Evolutionary conservation across 2,329 filamentous ascomycete genomes (phyloP).

Genomic region (Aspergillus proliferans): DNA sequence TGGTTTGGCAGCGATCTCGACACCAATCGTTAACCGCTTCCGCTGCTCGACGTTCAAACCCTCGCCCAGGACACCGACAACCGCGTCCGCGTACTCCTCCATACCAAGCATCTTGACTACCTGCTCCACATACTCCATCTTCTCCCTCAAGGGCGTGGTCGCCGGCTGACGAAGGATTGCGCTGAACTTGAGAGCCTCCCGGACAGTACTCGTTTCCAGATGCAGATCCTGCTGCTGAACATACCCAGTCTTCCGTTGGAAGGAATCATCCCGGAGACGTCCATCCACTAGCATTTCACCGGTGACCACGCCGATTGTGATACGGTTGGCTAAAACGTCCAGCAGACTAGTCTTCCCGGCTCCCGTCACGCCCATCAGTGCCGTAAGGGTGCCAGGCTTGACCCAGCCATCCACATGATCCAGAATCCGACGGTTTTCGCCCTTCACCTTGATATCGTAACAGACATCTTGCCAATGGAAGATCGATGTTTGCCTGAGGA

Average conservation of each 20-base stretch:
- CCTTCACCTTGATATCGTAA: constrained; percentile 75
- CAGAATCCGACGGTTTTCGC: constrained; percentile 64
- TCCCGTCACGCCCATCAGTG: constrained; percentile 82
- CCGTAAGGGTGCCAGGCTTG: constrained; percentile 81
- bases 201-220: constrained; percentile 73
- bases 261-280: constrained; percentile 64
- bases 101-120: constrained; percentile 85
- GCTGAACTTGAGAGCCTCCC: constrained; percentile 78
- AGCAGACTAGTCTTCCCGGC: constrained; percentile 87
- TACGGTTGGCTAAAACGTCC: constrained; percentile 74
- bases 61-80: constrained; percentile 81
- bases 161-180: constrained; percentile 77
- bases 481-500: constrained; percentile 68
- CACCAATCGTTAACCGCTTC: constrained; percentile 78
- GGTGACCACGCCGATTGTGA: constrained; percentile 77
- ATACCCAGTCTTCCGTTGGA: constrained; percentile 47
- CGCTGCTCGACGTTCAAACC: constrained; percentile 58
- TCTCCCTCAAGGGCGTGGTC: constrained; percentile 64
- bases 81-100: constrained; percentile 78
- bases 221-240: constrained; percentile 90
- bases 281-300: constrained; percentile 79
- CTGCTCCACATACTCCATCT: constrained; percentile 77
- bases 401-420: constrained; percentile 87
- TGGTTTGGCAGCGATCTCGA: constrained; percentile 86
- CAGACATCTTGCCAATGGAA: constrained; percentile 82